These are phyloP conservation scores for Cyclanthera cordifolia DNA, from an alignment of 306 rosid species.

Conservation along the genomic window DNA sequence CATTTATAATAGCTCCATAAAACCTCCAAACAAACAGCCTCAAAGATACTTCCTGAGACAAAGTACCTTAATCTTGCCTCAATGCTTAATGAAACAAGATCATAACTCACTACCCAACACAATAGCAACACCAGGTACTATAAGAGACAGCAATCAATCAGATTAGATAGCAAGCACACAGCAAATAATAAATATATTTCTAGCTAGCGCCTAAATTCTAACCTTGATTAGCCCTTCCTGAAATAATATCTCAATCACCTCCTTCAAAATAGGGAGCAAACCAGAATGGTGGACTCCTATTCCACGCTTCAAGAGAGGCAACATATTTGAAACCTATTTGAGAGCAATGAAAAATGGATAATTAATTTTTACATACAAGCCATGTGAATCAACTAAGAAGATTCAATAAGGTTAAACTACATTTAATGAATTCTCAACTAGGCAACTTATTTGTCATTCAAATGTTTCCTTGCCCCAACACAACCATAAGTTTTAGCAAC, in stretches of 20 bases:
- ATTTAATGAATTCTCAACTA: neutral
- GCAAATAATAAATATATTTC: neutral
- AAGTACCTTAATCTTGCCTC: neutral
- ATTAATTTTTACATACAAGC: neutral
- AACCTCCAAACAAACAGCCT: no score
- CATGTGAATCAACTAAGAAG: neutral
- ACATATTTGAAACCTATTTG: slow-evolving; percentile 64
- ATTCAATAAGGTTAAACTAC: neutral
- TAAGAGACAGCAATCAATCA: neutral
- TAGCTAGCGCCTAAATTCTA: neutral
- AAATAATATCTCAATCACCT: slow-evolving; percentile 87
- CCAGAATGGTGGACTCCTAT: slow-evolving; percentile 99
- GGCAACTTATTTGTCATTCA: neutral
- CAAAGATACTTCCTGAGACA: neutral
- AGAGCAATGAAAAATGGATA: slow-evolving; percentile 9
- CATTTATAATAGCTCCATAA: no score
- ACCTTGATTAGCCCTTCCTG: slow-evolving; percentile 98
- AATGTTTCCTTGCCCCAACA: neutral
- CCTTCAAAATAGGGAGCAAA: slow-evolving; percentile 91
- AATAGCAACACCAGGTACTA: neutral
- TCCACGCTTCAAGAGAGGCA: slow-evolving; percentile 94
- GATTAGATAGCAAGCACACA: neutral
- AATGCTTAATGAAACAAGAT: neutral
- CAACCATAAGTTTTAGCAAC: neutral
- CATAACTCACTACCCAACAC: neutral